Evolutionary conservation across 208 protist species (phyloP), one percentile per base, ranked within the genome.

Genomic region (Acanthamoeba triangularis): DNA sequence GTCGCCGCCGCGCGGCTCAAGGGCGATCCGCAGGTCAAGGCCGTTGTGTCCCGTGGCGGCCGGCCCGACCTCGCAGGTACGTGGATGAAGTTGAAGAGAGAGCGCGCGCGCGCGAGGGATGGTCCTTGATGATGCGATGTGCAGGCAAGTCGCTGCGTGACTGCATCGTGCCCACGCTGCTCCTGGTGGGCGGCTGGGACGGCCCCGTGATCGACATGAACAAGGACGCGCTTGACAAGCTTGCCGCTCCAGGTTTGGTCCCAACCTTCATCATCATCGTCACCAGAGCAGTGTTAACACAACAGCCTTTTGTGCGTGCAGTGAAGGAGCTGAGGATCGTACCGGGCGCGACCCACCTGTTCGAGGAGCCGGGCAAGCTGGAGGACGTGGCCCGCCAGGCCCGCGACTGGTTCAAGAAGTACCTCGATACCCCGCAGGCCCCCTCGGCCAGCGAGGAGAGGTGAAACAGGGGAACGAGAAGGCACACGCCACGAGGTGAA

Each of bases 171-270:
- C 59, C 85, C 3, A 90, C 74, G 13, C 30, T 95, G 20, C 80
- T 95, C 11, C 61, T 95, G 44, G 93, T 95, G 13, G 93, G 93
- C n/a, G 93, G 74, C 13, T 30, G 56, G 20, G 93, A 95, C 63
- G 52, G 33, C 25, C 52, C 52, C 14, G 93, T 95, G 37, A 95
- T 95, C 30, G 93, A 80, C 23, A 85, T 95, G 78, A 95, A 95
- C 41, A 41, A 84, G 25, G 47, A 87, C 20, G 92, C 92, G 47
- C 30, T 74, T 30, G 59, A 92, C 35, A 28, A 74, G 2, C 52
- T 87, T 13, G 7, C 37, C 11, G 37, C 78, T 35, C 16, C 54
- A 61, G 47, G 78, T 87, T 16, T 37, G 78, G 14, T 49, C 35
- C 11, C 74, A 0, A 52, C 20, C 23, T 87, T 23, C 56, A 7